These are phyloP conservation scores for Eremochloa ophiuroides DNA, from an alignment of 176 grass and related monocot species.

Conservation along the genomic window DNA sequence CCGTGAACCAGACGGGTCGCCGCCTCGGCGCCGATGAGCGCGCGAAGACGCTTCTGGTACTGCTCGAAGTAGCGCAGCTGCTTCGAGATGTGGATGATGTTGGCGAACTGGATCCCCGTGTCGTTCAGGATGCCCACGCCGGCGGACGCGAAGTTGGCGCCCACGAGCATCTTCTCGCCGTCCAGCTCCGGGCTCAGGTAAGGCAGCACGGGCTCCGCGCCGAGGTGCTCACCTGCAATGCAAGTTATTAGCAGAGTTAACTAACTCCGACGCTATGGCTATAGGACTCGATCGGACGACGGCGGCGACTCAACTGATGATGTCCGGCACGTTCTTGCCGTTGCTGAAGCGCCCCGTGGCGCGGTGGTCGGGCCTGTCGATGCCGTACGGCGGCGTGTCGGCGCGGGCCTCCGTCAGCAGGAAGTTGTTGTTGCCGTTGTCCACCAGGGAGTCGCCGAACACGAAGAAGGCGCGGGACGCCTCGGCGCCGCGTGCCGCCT, in stretches of 20 bases:
- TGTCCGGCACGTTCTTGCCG: slow-evolving; percentile 77
- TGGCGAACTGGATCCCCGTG: slow-evolving; percentile 84
- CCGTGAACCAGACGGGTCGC: slow-evolving; percentile 32
- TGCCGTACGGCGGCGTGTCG: slow-evolving; percentile 77
- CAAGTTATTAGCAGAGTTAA: no score
- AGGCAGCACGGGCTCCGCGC: slow-evolving; percentile 54
- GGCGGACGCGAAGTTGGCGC: slow-evolving; percentile 95
- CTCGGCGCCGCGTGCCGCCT: background rate
- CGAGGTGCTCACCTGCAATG: slow-evolving; percentile 86
- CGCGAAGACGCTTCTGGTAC: slow-evolving; percentile 64
- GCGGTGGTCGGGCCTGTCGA: slow-evolving; percentile 63
- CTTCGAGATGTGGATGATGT: slow-evolving; percentile 78
- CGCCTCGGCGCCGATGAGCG: slow-evolving; percentile 33
- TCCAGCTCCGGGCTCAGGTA: slow-evolving; percentile 80
- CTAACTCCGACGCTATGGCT: no score
- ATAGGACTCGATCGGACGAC: no score
- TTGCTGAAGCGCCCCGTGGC: slow-evolving; percentile 78
- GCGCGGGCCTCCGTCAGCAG: slow-evolving; percentile 62
- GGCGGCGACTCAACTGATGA: slow-evolving; percentile 56
- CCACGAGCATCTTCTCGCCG: slow-evolving; percentile 72
- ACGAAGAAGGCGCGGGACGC: slow-evolving; percentile 89
- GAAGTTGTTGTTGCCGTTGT: slow-evolving; percentile 96
- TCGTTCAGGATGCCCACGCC: slow-evolving; percentile 95
- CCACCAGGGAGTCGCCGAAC: slow-evolving; percentile 94
- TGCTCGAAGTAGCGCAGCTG: slow-evolving; percentile 77